Conservation (phyloP, 345 rosid genomes). For the Aquilaria yunnanensis region DNA sequence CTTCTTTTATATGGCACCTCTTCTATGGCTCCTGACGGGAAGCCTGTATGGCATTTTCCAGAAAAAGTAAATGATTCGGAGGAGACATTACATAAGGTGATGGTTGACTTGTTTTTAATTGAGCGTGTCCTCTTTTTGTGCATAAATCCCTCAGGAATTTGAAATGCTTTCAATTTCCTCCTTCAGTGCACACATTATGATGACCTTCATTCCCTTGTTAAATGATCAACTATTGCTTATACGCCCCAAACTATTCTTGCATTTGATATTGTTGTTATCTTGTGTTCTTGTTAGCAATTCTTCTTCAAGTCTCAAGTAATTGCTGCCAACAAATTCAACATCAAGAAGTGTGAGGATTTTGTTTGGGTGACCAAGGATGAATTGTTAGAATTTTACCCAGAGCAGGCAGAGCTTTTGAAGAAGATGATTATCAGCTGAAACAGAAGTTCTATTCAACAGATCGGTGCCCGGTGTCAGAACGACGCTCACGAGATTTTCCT, state of each 20-base stretch:
- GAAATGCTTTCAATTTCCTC: neutral
- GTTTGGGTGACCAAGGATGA: constrained; percentile 97
- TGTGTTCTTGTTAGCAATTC: constrained; percentile 44
- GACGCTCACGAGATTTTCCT: too few species aligned
- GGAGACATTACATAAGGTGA: constrained; percentile 76
- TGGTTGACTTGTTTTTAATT: neutral
- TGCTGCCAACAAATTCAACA: constrained; percentile 56
- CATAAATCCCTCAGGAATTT: neutral
- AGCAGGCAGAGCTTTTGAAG: constrained; percentile 58
- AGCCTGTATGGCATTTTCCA: constrained; percentile 93
- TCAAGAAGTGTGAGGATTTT: constrained; percentile 67
- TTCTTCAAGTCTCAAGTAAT: constrained; percentile 92
- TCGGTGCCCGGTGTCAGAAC: neutral
- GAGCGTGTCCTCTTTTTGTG: neutral
- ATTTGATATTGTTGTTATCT: neutral
- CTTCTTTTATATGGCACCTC: constrained; percentile 70
- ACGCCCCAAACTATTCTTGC: neutral
- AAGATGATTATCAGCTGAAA: constrained; percentile 88
- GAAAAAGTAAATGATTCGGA: constrained; percentile 82
- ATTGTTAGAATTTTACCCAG: constrained; percentile 74
- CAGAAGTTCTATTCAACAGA: neutral
- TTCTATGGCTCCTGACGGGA: constrained; percentile 43
- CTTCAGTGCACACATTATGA: too few species aligned
- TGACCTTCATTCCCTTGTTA: too few species aligned
- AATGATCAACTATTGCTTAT: neutral